Percentiles rank a stretch among this genome's conserved stretches.
These are phyloP conservation scores for Trapa incisa DNA, from an alignment of 345 rosid species.

Conservation along the genomic window DNA sequence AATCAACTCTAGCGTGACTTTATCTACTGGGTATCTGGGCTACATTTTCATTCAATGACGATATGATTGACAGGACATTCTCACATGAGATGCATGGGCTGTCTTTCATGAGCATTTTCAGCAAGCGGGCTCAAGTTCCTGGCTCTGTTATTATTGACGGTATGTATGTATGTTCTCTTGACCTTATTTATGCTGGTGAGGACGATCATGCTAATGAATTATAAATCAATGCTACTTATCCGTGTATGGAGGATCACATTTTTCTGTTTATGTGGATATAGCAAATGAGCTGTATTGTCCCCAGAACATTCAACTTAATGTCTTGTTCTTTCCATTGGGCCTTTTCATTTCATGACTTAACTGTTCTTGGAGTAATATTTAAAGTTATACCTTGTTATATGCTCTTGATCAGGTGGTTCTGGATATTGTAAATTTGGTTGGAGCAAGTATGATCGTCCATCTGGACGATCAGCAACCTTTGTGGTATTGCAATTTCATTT, in stretches of 20 bases:
- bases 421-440: slow-evolving; percentile 91
- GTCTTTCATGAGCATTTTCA: slow-evolving; percentile 57
- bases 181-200: neutral
- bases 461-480: slow-evolving; percentile 72
- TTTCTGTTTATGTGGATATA: neutral
- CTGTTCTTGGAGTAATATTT: no score
- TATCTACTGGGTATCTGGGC: neutral
- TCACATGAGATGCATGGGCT: slow-evolving; percentile 27
- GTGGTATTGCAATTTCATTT: slow-evolving; percentile 33
- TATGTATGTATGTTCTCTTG: slow-evolving; percentile 12
- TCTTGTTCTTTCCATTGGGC: no score
- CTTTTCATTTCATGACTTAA: no score
- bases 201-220: neutral
- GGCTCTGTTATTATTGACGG: slow-evolving; percentile 80
- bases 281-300: neutral
- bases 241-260: no score
- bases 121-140: slow-evolving; percentile 46
- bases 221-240: no score
- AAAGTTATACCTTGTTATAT: neutral
- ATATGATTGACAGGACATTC: slow-evolving; percentile 23
- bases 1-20: neutral
- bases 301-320: neutral
- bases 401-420: slow-evolving; percentile 53
- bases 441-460: slow-evolving; percentile 65
- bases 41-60: neutral